Base-by-base conservation (phyloP, 1,284 basidiomycete genomes). In the Stygiomarasmius scandens region DNA sequence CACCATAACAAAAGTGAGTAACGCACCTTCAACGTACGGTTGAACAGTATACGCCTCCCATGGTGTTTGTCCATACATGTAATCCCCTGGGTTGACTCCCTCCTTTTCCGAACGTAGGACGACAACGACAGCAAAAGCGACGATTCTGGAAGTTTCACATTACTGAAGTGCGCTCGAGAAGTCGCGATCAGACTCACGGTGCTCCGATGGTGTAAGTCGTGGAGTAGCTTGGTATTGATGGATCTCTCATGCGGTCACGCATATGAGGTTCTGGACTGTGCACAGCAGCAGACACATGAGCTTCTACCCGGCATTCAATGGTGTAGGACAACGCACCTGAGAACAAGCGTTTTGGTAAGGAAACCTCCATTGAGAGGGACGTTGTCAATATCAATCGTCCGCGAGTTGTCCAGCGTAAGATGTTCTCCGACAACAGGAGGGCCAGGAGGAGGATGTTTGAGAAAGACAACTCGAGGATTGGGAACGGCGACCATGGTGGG, bases 321-420 rank as follows among this genome's bases (percentile, higher is more conserved):
- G 12, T 9, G 14, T 16, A 77, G 27, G 25, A 63, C 71, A 20
- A 74, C 57, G 0, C 63, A 67, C 59, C 56, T 61, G 10, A 58
- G 14, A 36, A 61, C 25, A 19, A 77, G 63, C 2, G 69, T 64
- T 66, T 77, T 76, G 53, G 75, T 62, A 44, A 81, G 70, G 54
- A 74, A 63, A 1, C 76, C 77, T 19, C 77, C 78, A 38, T 78
- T 66, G 19, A 78, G 66, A 2, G 70, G 62, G 4, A 70, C 73
- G 16, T 58, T 68, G n/a, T 78, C 77, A 25, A 76, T 63, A 58
- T 80, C 77, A 58, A 82, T 73, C 3, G 64, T 65, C 49, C 69
- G 63, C 16, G 69, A 68, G 8, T 63, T 66, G 58, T 77, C 74
- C 56, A 73, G 71, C 49, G 71, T 65, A 45, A 70, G 65, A 32